Percentiles rank a stretch among this genome's conserved stretches.
Evolutionary conservation across 2,329 filamentous ascomycete genomes (phyloP).

Genomic region (Penicillium sp.): DNA sequence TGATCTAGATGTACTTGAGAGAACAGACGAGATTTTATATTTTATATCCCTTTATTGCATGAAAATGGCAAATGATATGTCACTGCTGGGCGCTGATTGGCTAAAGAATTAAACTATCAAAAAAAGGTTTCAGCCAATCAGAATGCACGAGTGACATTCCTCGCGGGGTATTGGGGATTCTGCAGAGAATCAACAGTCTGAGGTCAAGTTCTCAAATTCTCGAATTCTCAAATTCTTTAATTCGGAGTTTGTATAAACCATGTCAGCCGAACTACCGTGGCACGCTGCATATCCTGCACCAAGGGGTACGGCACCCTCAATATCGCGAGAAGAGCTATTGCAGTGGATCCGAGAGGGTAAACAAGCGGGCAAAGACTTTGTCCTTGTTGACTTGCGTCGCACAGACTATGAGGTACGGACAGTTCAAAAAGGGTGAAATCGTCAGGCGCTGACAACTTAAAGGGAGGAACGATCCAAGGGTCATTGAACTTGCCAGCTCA

Average conservation of each 20-base stretch:
- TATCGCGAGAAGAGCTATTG: conserved; percentile 39
- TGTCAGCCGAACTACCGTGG: conserved; percentile 33
- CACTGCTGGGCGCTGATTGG: conserved; percentile 16
- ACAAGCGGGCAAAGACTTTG: conserved; percentile 32
- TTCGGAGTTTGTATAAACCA: no score
- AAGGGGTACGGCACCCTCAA: conserved; percentile 23
- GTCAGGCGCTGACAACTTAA: background rate
- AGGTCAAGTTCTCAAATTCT: background rate
- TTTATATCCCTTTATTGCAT: no score
- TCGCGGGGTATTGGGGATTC: background rate
- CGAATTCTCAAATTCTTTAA: background rate
- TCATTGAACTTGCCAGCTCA: conserved; percentile 52
- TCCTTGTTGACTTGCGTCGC: conserved; percentile 49
- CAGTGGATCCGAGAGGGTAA: conserved; percentile 34
- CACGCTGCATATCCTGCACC: conserved; percentile 43
- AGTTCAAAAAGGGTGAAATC: background rate
- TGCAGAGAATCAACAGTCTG: background rate
- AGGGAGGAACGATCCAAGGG: conserved; percentile 59
- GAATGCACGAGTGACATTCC: conserved; percentile 2
- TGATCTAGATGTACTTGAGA: no score
- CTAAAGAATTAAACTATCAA: background rate
- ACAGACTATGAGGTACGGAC: conserved; percentile 45
- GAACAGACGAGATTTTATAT: no score
- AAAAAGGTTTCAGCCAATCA: conserved; percentile 1
- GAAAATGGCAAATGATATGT: background rate